Evolutionary conservation across 345 rosid genomes (phyloP).

Genomic region (Salix caprea): DNA sequence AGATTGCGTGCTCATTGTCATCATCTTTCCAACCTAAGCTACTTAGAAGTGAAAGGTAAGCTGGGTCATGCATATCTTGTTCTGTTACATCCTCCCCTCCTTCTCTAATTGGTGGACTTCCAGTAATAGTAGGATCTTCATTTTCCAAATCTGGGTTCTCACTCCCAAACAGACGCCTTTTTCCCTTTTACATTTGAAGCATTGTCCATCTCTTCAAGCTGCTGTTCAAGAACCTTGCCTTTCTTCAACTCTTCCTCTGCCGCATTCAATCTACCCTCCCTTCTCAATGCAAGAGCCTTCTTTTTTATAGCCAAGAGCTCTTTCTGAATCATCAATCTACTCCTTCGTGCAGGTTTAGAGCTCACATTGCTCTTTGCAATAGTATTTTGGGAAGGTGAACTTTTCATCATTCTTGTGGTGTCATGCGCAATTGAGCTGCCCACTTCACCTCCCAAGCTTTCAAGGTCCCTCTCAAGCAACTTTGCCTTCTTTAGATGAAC

Average conservation of each 20-base stretch:
- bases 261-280: constrained; percentile 67
- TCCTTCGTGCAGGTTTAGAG: constrained; percentile 35
- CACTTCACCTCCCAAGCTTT: constrained; percentile 24
- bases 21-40: constrained; percentile 70
- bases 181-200: constrained; percentile 31
- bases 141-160: constrained; percentile 18
- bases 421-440: not conserved
- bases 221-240: constrained; percentile 58
- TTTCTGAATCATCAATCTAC: constrained; percentile 55
- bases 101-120: constrained; percentile 28
- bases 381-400: constrained; percentile 17
- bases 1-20: constrained; percentile 25
- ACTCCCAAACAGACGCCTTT: constrained; percentile 3
- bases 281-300: constrained; percentile 70
- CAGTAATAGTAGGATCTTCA: constrained; percentile 25
- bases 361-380: constrained; percentile 23
- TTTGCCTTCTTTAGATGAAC: constrained; percentile 65
- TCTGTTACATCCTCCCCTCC: constrained; percentile 61
- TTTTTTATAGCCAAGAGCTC: constrained; percentile 69
- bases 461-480: constrained; percentile 58
- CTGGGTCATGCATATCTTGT: constrained; percentile 62
- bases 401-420: not conserved
- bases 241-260: constrained; percentile 67
- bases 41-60: constrained; percentile 49
- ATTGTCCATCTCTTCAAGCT: constrained; percentile 63